phyloP scores from a whole-genome alignment of 805 yeast species.

The Suhomyces tanzawaensis region DNA sequence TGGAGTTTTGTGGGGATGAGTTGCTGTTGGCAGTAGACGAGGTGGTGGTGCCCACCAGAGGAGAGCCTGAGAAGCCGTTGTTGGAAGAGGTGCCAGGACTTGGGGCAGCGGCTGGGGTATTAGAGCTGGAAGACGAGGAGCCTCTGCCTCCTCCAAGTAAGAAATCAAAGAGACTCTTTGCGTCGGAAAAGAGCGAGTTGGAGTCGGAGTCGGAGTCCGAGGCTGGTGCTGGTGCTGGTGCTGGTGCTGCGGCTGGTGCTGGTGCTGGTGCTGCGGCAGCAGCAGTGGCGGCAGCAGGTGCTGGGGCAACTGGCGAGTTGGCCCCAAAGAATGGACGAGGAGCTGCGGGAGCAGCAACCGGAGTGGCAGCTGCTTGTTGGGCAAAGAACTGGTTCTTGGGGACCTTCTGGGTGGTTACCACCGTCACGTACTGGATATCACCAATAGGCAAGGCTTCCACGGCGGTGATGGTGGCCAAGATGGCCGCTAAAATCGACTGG shows the following conservation, averaged over 20 bases:
- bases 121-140: neutral
- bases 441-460: conserved; percentile 8
- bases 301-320: conserved; percentile 11
- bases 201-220: conserved; percentile 21
- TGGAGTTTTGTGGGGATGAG: neutral
- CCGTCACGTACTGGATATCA: conserved; percentile 7
- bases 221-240: conserved; percentile 26
- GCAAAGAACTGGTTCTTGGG: conserved; percentile 13
- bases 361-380: conserved; percentile 1
- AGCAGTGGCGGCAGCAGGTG: conserved; percentile 7
- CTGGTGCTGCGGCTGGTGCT: conserved; percentile 23
- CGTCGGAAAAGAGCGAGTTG: conserved; percentile 6
- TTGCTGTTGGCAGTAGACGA: neutral
- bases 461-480: conserved; percentile 6
- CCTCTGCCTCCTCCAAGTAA: conserved; percentile 7
- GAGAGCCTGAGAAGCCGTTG: neutral
- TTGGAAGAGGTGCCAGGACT: conserved; percentile 1
- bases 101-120: neutral
- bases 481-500: conserved; percentile 5
- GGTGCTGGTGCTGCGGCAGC: conserved; percentile 6
- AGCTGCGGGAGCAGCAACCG: conserved; percentile 19
- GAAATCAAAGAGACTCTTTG: conserved; percentile 10
- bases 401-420: conserved; percentile 3
- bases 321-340: no score
- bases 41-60: neutral